Base-by-base conservation (phyloP, 2,329 filamentous ascomycete species). In the Pseudocercospora crystallina region DNA sequence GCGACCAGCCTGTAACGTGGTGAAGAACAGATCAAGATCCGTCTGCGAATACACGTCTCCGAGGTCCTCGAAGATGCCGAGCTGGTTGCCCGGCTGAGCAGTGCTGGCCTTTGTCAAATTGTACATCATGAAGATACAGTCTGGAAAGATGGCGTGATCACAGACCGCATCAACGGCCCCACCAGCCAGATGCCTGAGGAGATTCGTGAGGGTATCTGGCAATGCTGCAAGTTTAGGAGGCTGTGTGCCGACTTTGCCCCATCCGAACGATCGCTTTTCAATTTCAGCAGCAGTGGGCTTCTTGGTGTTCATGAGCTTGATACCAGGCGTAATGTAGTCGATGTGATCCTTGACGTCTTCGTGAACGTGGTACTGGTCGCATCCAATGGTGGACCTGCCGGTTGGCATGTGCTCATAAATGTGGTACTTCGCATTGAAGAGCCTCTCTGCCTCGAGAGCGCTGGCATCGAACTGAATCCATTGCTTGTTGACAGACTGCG, bases 341-440 rank as follows among this genome's bases (percentile, higher is more conserved):
- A 82, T 70, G 53, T 81, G 76, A 2, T 69, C 55, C 36, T 70
- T 71, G 10, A 81, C 62, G 35, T 73, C 61, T 32, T 70, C 67
- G 1, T 79, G 79, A 5, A 82, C 66, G 51, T 80, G 77, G 41
- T 59, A 59, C 67, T 58, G 58, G 49, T 69, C 67, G 47, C 69
- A 72, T 31, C 67, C 71, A 17, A 73, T 63, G 26, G 70, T 68
- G 44, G 65, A 63, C 37, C 65, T 65, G 2, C 76, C 80, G 45
- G 78, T 68, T 8, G 76, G 70, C 8, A 76, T 76, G 65, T 83
- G 79, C 64, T 85, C 81, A 54, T 80, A 79, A 36, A 83, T 76
- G 49, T 82, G 80, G 42, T 79, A 82, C 57, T 83, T 81, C 47
- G 71, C 64, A 53, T 67, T 62, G 5, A 75, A 61, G 5, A 76